Percentiles rank a stretch among this genome's conserved stretches.
Evolutionary conservation across 805 yeast species (phyloP).

Genomic region (Starmera amethionina): DNA sequence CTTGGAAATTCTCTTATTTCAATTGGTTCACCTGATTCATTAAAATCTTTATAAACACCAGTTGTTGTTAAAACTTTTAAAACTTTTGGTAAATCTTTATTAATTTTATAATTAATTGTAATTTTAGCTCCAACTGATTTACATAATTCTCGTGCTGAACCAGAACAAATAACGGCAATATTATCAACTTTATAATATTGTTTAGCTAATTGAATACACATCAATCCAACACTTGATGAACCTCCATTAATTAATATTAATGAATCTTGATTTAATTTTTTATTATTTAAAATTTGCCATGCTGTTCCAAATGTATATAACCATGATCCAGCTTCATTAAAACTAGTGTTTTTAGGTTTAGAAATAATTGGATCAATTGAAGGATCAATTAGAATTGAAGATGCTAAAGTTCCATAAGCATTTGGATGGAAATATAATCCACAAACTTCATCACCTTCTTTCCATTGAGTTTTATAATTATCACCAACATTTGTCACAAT

Average conservation of each 20-base stretch:
- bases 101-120: slow-evolving; percentile 37
- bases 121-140: slow-evolving; percentile 41
- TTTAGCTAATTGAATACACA: slow-evolving; percentile 50
- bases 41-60: slow-evolving; percentile 24
- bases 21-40: slow-evolving; percentile 15
- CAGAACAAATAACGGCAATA: slow-evolving; percentile 51
- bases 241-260: slow-evolving; percentile 67
- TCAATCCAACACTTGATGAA: slow-evolving; percentile 63
- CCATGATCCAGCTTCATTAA: slow-evolving; percentile 53
- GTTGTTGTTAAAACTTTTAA: slow-evolving; percentile 13
- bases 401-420: slow-evolving; percentile 48
- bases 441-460: slow-evolving; percentile 54
- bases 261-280: slow-evolving; percentile 27
- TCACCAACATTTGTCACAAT: slow-evolving; percentile 45
- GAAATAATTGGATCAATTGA: slow-evolving; percentile 34
- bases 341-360: slow-evolving; percentile 36
- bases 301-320: slow-evolving; percentile 61
- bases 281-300: slow-evolving; percentile 28
- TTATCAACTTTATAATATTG: slow-evolving; percentile 34
- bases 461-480: slow-evolving; percentile 26
- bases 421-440: slow-evolving; percentile 47
- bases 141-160: slow-evolving; percentile 36
- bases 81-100: slow-evolving; percentile 13
- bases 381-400: slow-evolving; percentile 48
- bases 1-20: slow-evolving; percentile 9